These are phyloP conservation scores for Talaromyces liani DNA, from an alignment of 495 filamentous ascomycete genomes.

Conservation along the genomic window DNA sequence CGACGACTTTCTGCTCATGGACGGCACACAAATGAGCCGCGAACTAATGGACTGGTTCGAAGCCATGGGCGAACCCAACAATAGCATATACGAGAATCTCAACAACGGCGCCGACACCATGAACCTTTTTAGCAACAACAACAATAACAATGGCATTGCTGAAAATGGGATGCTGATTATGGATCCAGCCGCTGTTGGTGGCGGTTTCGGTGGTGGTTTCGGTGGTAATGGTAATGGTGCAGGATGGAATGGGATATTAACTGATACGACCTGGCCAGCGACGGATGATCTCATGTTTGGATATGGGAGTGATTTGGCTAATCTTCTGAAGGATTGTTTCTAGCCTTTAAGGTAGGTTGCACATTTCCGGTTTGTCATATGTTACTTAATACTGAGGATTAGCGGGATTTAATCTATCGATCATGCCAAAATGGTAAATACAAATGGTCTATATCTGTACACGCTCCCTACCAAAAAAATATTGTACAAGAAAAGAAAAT, in stretches of 20 bases:
- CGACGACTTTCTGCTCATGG: slow-evolving; percentile 5
- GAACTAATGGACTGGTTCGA: slow-evolving; percentile 39
- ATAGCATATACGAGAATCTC: slow-evolving; percentile 24
- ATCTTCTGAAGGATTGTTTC: slow-evolving; percentile 31
- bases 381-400: not conserved
- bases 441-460: not conserved
- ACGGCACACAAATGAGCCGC: slow-evolving; percentile 31
- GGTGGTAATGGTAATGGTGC: not conserved
- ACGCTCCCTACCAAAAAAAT: not conserved
- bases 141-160: not conserved
- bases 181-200: not conserved
- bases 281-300: slow-evolving; percentile 18
- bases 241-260: slow-evolving; percentile 15
- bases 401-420: not conserved
- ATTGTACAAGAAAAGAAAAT: not conserved
- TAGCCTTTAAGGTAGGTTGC: not conserved
- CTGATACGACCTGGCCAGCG: slow-evolving; percentile 9
- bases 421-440: not conserved
- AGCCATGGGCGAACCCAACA: slow-evolving; percentile 29
- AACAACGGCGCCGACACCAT: slow-evolving; percentile 13
- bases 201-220: not conserved
- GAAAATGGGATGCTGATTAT: not conserved
- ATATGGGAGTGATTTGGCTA: slow-evolving; percentile 31
- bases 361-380: not conserved
- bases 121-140: not conserved